Conservation (phyloP, 1,284 basidiomycete genomes). For the Moesziomyces parantarcticus region DNA sequence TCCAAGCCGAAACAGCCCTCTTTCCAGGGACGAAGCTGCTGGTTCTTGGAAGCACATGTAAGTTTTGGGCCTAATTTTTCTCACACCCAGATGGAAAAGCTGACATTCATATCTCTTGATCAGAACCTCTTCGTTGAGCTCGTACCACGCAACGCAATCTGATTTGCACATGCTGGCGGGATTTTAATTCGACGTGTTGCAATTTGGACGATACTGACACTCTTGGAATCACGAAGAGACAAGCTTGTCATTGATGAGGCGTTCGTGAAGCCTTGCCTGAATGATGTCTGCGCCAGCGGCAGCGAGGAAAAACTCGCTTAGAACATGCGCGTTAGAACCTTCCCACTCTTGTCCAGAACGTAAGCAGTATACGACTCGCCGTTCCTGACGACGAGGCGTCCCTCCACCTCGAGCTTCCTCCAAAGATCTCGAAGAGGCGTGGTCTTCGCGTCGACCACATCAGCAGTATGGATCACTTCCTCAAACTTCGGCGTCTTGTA, state of each 20-base stretch:
- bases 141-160: slow-evolving; percentile 22
- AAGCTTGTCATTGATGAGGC: too few species aligned
- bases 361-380: not conserved
- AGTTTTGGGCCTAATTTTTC: slow-evolving; percentile 1
- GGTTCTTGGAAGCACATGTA: slow-evolving; percentile 50
- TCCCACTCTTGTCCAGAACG: slow-evolving; percentile 3
- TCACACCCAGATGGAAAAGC: not conserved
- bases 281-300: too few species aligned
- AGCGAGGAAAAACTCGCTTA: not conserved
- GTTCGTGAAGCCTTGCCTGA: too few species aligned
- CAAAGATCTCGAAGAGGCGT: not conserved
- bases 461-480: not conserved
- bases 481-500: not conserved
- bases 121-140: slow-evolving; percentile 43
- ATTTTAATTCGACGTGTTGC: too few species aligned
- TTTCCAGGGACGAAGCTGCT: slow-evolving; percentile 40
- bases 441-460: not conserved
- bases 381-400: slow-evolving; percentile 1
- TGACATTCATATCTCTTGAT: not conserved
- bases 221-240: too few species aligned
- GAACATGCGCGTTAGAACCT: not conserved
- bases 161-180: not conserved
- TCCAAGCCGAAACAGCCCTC: slow-evolving; percentile 7
- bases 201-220: too few species aligned
- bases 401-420: not conserved